Conservation (phyloP, 2,329 filamentous ascomycete genomes). For the Ophiocordyceps robertsii region DNA sequence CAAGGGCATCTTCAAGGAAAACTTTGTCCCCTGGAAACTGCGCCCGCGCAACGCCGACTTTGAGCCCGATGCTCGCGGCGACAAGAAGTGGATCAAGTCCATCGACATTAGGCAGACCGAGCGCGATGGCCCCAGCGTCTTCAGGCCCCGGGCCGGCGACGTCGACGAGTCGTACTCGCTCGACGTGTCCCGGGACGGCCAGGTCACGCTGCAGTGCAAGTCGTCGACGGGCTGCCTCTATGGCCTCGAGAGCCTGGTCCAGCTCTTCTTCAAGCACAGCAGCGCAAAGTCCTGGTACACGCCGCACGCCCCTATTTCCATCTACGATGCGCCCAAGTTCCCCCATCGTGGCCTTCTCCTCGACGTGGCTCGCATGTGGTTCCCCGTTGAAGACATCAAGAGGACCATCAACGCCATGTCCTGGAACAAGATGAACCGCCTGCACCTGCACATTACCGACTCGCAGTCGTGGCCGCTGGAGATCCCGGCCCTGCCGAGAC, state of each 20-base stretch:
- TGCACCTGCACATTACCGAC: constrained; percentile 74
- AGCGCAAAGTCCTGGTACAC: constrained; percentile 49
- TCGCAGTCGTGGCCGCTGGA: constrained; percentile 78
- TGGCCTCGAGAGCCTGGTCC: constrained; percentile 63
- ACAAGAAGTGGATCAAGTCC: constrained; percentile 38
- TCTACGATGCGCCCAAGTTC: constrained; percentile 63
- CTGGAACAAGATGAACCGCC: constrained; percentile 71
- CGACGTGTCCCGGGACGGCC: constrained; percentile 41
- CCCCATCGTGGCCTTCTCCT: constrained; percentile 67
- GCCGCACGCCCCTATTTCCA: constrained; percentile 52
- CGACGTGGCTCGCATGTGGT: constrained; percentile 64
- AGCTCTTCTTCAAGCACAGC: constrained; percentile 67
- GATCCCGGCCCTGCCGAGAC: constrained; percentile 56
- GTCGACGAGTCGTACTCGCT: constrained; percentile 69
- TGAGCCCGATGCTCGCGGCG: constrained; percentile 39
- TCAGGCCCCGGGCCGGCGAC: constrained; percentile 46
- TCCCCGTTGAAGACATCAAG: constrained; percentile 52
- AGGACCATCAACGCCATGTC: constrained; percentile 63
- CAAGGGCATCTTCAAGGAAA: constrained; percentile 50
- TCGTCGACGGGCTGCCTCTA: constrained; percentile 57
- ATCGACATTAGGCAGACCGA: constrained; percentile 49
- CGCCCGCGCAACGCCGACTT: constrained; percentile 48
- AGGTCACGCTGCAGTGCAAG: constrained; percentile 47
- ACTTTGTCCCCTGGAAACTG: constrained; percentile 69
- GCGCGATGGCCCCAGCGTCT: constrained; percentile 36